Conservation (phyloP, 495 filamentous ascomycete genomes). For the Bacidia rubella region DNA sequence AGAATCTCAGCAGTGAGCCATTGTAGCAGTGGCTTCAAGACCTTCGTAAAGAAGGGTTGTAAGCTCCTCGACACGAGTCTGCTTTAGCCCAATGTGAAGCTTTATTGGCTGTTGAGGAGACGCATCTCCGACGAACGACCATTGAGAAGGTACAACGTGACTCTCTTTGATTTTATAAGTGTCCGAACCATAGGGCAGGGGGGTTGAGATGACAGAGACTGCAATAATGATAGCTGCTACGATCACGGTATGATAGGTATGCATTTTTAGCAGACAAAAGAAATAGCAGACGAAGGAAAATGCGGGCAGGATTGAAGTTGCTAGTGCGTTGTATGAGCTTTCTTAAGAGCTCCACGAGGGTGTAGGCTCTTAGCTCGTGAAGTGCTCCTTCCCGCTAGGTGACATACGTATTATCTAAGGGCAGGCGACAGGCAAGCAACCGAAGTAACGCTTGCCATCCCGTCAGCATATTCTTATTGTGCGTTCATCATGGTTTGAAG, state of each 20-base stretch:
- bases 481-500: too few species aligned
- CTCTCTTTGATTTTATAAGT: conserved; percentile 39
- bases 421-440: too few species aligned
- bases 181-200: conserved; percentile 5
- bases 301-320: too few species aligned
- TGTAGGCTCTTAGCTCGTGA: too few species aligned
- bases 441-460: too few species aligned
- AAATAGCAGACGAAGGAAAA: background rate
- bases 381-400: too few species aligned
- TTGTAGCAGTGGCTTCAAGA: conserved; percentile 1
- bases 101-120: conserved; percentile 24
- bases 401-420: too few species aligned
- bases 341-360: too few species aligned
- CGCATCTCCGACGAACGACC: conserved; percentile 33
- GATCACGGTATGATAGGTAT: background rate
- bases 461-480: too few species aligned
- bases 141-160: conserved; percentile 34
- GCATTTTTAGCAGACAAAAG: background rate
- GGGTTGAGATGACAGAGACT: background rate
- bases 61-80: conserved; percentile 29
- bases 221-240: background rate
- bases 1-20: background rate
- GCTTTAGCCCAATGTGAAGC: conserved; percentile 31
- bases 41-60: conserved; percentile 31
- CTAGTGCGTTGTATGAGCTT: too few species aligned